Evolutionary conservation across 1,284 basidiomycete genomes (phyloP).

Genomic region (Rhodotorula sp.): DNA sequence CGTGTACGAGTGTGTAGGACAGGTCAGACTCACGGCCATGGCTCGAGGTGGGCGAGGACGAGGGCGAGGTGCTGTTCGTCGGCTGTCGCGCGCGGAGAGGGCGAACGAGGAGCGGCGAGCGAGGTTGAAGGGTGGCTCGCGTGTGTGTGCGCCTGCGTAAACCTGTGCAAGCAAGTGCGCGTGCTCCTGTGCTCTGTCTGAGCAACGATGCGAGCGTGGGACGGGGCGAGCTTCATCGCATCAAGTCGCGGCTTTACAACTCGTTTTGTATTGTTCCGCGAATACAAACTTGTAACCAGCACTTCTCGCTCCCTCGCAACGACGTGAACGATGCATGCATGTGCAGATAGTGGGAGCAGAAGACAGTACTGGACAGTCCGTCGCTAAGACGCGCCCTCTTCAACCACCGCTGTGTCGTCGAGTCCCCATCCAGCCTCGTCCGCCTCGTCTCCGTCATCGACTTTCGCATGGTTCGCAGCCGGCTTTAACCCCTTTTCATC

Average conservation of each 20-base stretch:
- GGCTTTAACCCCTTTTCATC: no score
- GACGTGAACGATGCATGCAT: not conserved
- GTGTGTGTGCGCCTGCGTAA: no score
- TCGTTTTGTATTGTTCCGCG: no score
- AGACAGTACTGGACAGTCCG: not conserved
- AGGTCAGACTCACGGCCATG: not conserved
- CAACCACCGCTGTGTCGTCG: not conserved
- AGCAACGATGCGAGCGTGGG: no score
- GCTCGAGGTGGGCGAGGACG: not conserved
- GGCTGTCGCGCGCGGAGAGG: not conserved
- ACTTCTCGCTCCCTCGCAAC: no score
- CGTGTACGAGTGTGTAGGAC: no score
- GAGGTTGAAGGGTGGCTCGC: not conserved
- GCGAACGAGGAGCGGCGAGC: not conserved
- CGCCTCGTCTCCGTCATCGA: not conserved
- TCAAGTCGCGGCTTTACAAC: no score
- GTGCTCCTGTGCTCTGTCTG: no score
- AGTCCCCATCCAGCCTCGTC: slow-evolving; percentile 21
- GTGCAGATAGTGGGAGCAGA: not conserved
- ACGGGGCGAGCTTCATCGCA: no score
- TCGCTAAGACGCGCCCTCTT: not conserved
- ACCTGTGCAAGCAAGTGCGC: no score
- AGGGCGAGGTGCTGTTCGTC: not conserved
- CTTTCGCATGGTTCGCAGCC: not conserved
- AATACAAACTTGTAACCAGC: no score